Evolutionary conservation across 345 rosid genomes (phyloP).

Genomic region (Garcia nutans): DNA sequence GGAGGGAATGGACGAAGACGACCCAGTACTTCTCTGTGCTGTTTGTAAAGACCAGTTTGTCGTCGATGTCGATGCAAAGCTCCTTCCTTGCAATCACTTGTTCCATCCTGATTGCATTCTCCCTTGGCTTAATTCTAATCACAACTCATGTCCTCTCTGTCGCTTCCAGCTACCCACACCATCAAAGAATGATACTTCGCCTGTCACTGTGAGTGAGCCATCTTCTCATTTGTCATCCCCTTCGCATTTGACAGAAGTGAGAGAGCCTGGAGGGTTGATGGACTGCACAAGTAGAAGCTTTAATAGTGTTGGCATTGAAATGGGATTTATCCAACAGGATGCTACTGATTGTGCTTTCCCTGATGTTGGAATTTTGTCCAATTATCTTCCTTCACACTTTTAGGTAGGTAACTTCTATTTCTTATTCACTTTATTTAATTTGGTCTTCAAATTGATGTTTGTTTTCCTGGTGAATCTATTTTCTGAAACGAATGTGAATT

Average conservation of each 20-base stretch:
- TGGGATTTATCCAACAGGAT: neutral
- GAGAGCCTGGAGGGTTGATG: neutral
- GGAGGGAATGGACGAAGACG: conserved; percentile 12
- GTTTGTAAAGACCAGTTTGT: conserved; percentile 53
- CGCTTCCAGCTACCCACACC: conserved; percentile 42
- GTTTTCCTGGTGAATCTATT: neutral
- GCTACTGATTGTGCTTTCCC: conserved; percentile 7
- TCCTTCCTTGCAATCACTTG: conserved; percentile 51
- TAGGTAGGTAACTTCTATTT: conserved; percentile 8
- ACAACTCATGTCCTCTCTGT: conserved; percentile 59
- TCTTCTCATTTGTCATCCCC: conserved; percentile 9
- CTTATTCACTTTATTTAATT: neutral
- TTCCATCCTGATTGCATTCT: conserved; percentile 58
- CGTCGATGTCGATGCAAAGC: conserved; percentile 39
- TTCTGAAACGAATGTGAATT: neutral
- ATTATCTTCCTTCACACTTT: conserved; percentile 20
- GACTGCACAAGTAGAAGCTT: neutral
- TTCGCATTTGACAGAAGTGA: neutral
- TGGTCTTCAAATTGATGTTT: neutral
- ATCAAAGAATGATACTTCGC: neutral
- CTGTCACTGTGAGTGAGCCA: neutral
- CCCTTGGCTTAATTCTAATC: conserved; percentile 49
- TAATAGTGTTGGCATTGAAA: neutral
- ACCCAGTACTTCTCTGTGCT: conserved; percentile 40
- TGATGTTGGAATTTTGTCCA: conserved; percentile 15